Evolutionary conservation across 208 protist species (phyloP), one percentile per base, ranked within the genome.

Genomic region (Herpetomonas samuelpessoai): DNA sequence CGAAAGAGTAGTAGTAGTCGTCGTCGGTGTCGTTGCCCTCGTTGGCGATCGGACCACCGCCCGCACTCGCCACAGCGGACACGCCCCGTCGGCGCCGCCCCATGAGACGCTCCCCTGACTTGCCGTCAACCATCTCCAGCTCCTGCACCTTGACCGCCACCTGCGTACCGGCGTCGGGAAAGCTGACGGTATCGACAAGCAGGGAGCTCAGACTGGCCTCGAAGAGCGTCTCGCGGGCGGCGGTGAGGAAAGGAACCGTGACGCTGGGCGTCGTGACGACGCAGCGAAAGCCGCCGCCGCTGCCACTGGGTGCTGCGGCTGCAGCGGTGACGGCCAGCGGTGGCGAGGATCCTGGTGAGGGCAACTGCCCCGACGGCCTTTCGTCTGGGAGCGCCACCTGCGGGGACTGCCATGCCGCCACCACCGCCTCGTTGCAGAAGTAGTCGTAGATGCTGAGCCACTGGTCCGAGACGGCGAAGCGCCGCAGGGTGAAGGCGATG

Each of bases 381-480:
- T n/a, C 16, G 16, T 16, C 30, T 10, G 46, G 24, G 21, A 53
- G 18, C 47, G 2, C 38, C 21, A 16, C 21, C 30, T 16, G 18
- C 18, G 16, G 57, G 16, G 12, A 16, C 24, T n/a, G 3, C 24
- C n/a, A 14, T 29, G 30, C 89, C 4, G 57, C 49, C 45, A 76
- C 25, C 12, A 93, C 74, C 2, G 67, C 63, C 65, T 92, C 84
- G 66, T 92, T 90, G 65, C 75, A 87, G 44, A 89, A 57, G 53
- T 80, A 77, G 56, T 96, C 87, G 68, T 87, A 84, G 29, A 93
- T 55, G 29, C 65, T 71, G 44, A 92, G 72, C 90, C 90, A 96
- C 71, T 92, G 86, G 53, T 88, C 80, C 6, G 86, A 91, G 19
- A 96, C 59, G 39, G 86, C 80, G 41, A 96, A 81, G n/a, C 85